A percentile compares a stretch with the other conserved stretches of the same genome.
Conservation (phyloP, 2,329 filamentous ascomycete species). For the Plenodomus biglobosus region DNA sequence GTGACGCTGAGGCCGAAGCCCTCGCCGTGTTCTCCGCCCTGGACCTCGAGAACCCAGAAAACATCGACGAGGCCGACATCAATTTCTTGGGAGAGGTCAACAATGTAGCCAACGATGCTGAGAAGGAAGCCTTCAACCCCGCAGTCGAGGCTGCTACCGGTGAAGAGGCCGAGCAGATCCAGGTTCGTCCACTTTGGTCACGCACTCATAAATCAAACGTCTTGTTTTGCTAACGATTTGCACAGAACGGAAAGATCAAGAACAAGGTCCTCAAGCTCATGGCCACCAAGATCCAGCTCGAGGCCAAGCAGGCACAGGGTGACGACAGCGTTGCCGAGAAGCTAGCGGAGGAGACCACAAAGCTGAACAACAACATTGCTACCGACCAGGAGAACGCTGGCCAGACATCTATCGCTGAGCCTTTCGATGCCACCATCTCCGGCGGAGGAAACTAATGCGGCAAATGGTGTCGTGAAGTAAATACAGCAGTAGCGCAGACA, state of each 20-base stretch:
- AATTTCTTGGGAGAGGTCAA: constrained; percentile 57
- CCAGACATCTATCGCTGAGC: constrained; percentile 42
- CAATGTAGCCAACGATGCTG: constrained; percentile 57
- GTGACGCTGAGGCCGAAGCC: constrained; percentile 58
- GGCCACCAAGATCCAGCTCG: constrained; percentile 54
- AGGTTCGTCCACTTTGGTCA: no score
- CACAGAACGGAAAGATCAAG: constrained; percentile 60
- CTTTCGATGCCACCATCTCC: constrained; percentile 33
- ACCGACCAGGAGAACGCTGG: constrained; percentile 54
- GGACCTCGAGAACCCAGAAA: constrained; percentile 50
- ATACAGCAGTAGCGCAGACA: no score
- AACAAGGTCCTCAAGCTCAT: constrained; percentile 63
- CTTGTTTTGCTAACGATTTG: constrained; percentile 2
- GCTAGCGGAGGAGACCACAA: constrained; percentile 53
- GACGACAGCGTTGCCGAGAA: constrained; percentile 48
- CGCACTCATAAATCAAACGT: no score
- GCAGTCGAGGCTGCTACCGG: constrained; percentile 53
- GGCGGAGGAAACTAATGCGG: constrained; percentile 13
- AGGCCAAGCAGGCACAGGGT: constrained; percentile 58
- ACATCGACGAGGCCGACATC: constrained; percentile 53
- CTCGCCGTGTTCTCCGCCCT: constrained; percentile 58
- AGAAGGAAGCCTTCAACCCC: constrained; percentile 57
- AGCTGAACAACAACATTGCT: constrained; percentile 57
- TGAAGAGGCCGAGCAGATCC: constrained; percentile 49
- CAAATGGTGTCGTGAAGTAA: no score